These are phyloP conservation scores for Harrya chromipes DNA, from an alignment of 768 basidiomycete genomes.

Conservation along the genomic window DNA sequence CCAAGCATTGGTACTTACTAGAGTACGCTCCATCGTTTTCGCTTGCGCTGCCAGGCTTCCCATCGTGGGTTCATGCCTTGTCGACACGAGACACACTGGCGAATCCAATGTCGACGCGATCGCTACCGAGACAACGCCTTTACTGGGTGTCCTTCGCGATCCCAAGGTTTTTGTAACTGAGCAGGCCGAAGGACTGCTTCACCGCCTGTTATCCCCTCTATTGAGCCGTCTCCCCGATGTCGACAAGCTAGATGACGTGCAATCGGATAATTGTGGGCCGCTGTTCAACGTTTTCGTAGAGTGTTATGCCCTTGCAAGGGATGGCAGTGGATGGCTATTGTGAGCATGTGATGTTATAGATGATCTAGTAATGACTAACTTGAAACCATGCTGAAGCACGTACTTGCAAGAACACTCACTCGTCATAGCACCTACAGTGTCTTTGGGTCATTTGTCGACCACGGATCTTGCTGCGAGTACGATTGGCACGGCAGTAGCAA, in stretches of 20 bases:
- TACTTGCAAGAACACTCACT: constrained; percentile 25
- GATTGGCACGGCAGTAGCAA: constrained; percentile 39
- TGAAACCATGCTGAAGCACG: constrained; percentile 10
- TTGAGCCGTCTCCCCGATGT: constrained; percentile 16
- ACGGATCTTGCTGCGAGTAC: constrained; percentile 49
- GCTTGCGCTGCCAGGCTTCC: constrained; percentile 19
- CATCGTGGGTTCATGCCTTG: constrained; percentile 22
- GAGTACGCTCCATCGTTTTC: constrained; percentile 10
- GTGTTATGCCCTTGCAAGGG: constrained; percentile 21
- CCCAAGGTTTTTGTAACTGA: constrained; percentile 20
- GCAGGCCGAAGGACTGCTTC: constrained; percentile 17
- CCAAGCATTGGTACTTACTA: constrained; percentile 3
- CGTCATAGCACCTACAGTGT: constrained; percentile 31
- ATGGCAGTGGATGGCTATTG: constrained; percentile 23
- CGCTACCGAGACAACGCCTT: constrained; percentile 24
- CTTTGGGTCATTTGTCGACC: constrained; percentile 53
- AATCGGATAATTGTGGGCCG: constrained; percentile 2
- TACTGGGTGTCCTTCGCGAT: constrained; percentile 22
- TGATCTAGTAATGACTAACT: neutral
- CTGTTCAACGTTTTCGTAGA: constrained; percentile 15
- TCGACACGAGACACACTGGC: neutral
- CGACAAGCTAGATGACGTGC: constrained; percentile 15
- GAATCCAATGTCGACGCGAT: neutral
- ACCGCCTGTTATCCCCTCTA: constrained; percentile 13
- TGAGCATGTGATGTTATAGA: constrained; percentile 1